These are phyloP conservation scores for Chlorencoelia australis DNA, from an alignment of 2,329 filamentous ascomycete species.

Conservation along the genomic window DNA sequence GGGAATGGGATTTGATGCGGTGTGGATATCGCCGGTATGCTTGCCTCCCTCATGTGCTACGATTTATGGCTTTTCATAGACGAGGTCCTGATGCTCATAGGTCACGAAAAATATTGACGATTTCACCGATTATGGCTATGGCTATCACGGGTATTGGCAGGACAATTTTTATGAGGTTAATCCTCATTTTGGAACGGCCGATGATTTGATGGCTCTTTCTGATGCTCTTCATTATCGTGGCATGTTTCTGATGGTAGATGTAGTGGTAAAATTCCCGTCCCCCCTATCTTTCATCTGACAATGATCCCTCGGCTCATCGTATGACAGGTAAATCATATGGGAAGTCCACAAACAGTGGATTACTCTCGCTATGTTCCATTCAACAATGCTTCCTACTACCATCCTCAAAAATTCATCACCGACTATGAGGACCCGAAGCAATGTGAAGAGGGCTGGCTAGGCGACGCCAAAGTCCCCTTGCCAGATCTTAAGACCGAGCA, in stretches of 20 bases:
- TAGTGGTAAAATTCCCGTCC: constrained; percentile 39
- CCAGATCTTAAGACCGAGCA: constrained; percentile 15
- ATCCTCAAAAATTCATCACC: constrained; percentile 20
- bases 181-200: constrained; percentile 44
- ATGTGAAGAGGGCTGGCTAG: constrained; percentile 6
- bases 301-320: constrained; percentile 7
- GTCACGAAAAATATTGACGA: constrained; percentile 24
- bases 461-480: constrained; percentile 1
- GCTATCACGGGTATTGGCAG: constrained; percentile 36
- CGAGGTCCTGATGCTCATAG: not conserved
- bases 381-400: constrained; percentile 28
- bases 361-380: constrained; percentile 12
- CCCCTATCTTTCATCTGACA: constrained; percentile 5
- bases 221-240: constrained; percentile 42
- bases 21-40: constrained; percentile 10
- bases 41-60: not conserved
- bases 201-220: constrained; percentile 48
- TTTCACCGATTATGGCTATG: constrained; percentile 27
- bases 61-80: not conserved
- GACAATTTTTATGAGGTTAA: constrained; percentile 42
- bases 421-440: constrained; percentile 3
- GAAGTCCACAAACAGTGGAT: constrained; percentile 2
- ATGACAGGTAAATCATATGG: constrained; percentile 12
- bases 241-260: constrained; percentile 38
- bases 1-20: constrained; percentile 28